Evolutionary conservation across 306 rosid species (phyloP).

Genomic region (Rosa chinensis): DNA sequence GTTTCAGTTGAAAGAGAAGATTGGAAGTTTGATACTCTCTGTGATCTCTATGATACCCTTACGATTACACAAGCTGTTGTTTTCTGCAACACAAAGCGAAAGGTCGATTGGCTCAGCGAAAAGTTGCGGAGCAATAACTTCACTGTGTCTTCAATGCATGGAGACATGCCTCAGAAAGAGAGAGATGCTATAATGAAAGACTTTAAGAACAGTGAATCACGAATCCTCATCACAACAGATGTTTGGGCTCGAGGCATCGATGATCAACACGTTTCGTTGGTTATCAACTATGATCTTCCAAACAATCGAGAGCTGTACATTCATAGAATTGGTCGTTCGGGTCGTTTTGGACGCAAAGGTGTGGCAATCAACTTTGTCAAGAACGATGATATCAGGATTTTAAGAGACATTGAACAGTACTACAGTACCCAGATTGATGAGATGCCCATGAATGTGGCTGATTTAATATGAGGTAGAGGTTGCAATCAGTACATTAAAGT

Average conservation of each 20-base stretch:
- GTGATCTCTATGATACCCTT: too few species aligned
- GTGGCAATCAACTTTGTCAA: slow-evolving; percentile 95
- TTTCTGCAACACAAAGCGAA: too few species aligned
- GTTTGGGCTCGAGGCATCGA: slow-evolving; percentile 99
- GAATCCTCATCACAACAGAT: slow-evolving; percentile 92
- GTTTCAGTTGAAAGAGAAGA: too few species aligned
- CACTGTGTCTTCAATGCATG: too few species aligned
- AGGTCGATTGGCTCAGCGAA: too few species aligned
- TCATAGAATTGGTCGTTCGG: slow-evolving; percentile 97
- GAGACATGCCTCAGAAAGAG: too few species aligned
- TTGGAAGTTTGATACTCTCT: too few species aligned
- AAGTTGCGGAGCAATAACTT: too few species aligned
- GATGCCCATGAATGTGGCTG: slow-evolving; percentile 98
- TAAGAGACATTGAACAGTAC: slow-evolving; percentile 92
- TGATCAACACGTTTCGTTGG: slow-evolving; percentile 95
- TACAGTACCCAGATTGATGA: slow-evolving; percentile 98
- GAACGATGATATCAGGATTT: slow-evolving; percentile 86
- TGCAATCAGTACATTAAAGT: too few species aligned
- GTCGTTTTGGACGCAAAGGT: slow-evolving; percentile 99
- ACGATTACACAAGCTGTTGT: too few species aligned
- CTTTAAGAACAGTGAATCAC: slow-evolving; percentile 79
- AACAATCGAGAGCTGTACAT: slow-evolving; percentile 96
- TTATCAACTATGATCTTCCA: slow-evolving; percentile 93
- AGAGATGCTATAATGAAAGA: too few species aligned
- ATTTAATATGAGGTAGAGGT: slow-evolving; percentile 30